A percentile compares a stretch with the other conserved stretches of the same genome.
Evolutionary conservation across 1,139 yeast species (phyloP).

Genomic region (Yamadazyma membranifaciens): DNA sequence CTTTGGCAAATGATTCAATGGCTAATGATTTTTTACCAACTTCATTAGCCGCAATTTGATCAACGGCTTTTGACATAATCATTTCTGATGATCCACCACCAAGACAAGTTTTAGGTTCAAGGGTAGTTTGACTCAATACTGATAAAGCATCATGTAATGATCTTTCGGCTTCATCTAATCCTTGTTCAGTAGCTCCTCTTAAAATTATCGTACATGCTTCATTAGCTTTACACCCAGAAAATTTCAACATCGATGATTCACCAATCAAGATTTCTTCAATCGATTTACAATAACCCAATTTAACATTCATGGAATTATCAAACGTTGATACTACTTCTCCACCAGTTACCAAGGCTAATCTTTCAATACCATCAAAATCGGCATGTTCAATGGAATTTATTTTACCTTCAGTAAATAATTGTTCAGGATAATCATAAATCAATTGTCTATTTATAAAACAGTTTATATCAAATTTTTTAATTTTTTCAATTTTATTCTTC

Average conservation of each 20-base stretch:
- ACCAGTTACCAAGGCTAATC: constrained; percentile 94
- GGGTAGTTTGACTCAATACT: constrained; percentile 92
- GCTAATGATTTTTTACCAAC: constrained; percentile 95
- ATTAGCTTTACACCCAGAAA: constrained; percentile 93
- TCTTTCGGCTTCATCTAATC: constrained; percentile 95
- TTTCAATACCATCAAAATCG: constrained; percentile 96
- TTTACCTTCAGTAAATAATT: constrained; percentile 80
- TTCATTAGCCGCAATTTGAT: constrained; percentile 89
- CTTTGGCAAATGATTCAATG: constrained; percentile 90
- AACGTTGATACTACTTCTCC: constrained; percentile 98
- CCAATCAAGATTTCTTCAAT: constrained; percentile 94
- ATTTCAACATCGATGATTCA: constrained; percentile 81
- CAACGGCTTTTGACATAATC: constrained; percentile 98
- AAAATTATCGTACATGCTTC: constrained; percentile 95
- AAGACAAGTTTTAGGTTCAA: constrained; percentile 88
- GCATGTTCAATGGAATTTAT: constrained; percentile 97
- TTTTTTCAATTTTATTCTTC: constrained; percentile 87
- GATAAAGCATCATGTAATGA: constrained; percentile 96
- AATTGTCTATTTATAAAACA: constrained; percentile 94
- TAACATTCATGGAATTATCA: constrained; percentile 84
- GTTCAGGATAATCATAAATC: constrained; percentile 98
- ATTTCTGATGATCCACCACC: constrained; percentile 99
- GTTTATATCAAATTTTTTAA: constrained; percentile 77
- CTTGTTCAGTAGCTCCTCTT: constrained; percentile 96
- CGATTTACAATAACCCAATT: constrained; percentile 81